Base-by-base conservation (phyloP, 2,329 filamentous ascomycete species). In the Calonectria honghensis region DNA sequence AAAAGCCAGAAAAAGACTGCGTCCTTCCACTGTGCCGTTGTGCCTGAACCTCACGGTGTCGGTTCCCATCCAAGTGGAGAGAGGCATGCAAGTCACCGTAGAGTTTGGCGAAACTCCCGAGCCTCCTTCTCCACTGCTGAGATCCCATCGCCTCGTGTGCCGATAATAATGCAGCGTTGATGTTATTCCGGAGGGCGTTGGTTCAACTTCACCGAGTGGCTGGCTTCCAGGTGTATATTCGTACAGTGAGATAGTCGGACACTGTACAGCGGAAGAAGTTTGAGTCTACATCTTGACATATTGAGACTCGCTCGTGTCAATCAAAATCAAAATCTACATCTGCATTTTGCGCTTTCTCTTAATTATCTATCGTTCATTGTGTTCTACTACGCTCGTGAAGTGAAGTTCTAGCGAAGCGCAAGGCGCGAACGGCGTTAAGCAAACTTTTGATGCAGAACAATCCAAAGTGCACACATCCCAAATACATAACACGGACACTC, bases 81-180 rank as follows among this genome's bases (percentile, higher is more conserved):
- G 41, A 48, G 41, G 16, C 41, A 48, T 48, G 41, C 41, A 48
- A 48, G 41, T 48, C 41, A n/a, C 20, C 41, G 18, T 9, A 48
- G 41, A 48, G 41, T 48, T 48, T 48, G 41, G 41, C 41, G 41
- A n/a, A 48, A n/a, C 41, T 48, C 41, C 41, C 41, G 41, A n/a
- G 41, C 18, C 41, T n/a, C 41, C 6, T n/a, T n/a, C 41, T n/a
- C 41, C 20, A 41, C 41, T 48, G 41, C 18, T 11, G 7, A 32
- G 9, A 48, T 48, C 16, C 20, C 20, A n/a, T 48, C 41, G 6
- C 41, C 41, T 11, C 7, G 41, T n/a, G 20, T 48, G 41, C n/a
- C 41, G 20, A n/a, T n/a, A 45, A 48, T n/a, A 48, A 48, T 10
- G n/a, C 18, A n/a, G 11, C 18, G 18, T 48, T n/a, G 20, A 6